A percentile compares a stretch with the other conserved stretches of the same genome.
These are phyloP conservation scores for Trametes coccinea DNA, from an alignment of 768 basidiomycete genomes.

Conservation along the genomic window DNA sequence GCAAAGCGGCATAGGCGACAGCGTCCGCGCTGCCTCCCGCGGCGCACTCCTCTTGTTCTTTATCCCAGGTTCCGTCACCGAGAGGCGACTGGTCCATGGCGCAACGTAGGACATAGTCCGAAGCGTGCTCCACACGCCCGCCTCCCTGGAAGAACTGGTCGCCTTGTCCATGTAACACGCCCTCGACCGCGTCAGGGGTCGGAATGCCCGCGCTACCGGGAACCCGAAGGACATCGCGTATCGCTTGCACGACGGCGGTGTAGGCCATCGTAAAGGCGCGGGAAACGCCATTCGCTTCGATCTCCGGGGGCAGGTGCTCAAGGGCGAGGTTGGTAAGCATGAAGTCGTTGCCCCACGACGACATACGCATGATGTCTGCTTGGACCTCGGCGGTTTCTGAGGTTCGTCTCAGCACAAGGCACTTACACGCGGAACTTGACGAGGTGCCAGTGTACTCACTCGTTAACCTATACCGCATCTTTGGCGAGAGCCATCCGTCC, in stretches of 20 bases:
- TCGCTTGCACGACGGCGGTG: too few relatives aligned
- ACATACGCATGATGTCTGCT: too few relatives aligned
- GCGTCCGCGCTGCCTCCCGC: neutral
- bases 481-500: neutral
- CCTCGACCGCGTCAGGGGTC: neutral
- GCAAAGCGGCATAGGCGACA: neutral
- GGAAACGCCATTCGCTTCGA: too few relatives aligned
- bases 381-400: too few relatives aligned
- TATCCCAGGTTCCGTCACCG: slow-evolving; percentile 8
- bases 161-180: neutral
- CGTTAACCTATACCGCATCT: neutral
- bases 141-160: slow-evolving; percentile 2
- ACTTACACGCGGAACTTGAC: too few relatives aligned
- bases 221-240: too few relatives aligned
- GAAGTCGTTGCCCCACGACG: too few relatives aligned
- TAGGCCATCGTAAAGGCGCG: too few relatives aligned
- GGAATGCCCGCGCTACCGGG: neutral
- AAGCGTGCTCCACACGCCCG: slow-evolving; percentile 7
- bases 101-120: slow-evolving; percentile 9
- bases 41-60: neutral
- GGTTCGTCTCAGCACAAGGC: too few relatives aligned
- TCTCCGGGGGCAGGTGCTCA: too few relatives aligned
- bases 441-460: neutral
- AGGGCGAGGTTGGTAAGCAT: too few relatives aligned
- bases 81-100: slow-evolving; percentile 7